Percentiles rank a stretch among this genome's conserved stretches.
These are phyloP conservation scores for Pseudopyrenochaeta lycopersici DNA, from an alignment of 2,329 filamentous ascomycete genomes.

Conservation along the genomic window DNA sequence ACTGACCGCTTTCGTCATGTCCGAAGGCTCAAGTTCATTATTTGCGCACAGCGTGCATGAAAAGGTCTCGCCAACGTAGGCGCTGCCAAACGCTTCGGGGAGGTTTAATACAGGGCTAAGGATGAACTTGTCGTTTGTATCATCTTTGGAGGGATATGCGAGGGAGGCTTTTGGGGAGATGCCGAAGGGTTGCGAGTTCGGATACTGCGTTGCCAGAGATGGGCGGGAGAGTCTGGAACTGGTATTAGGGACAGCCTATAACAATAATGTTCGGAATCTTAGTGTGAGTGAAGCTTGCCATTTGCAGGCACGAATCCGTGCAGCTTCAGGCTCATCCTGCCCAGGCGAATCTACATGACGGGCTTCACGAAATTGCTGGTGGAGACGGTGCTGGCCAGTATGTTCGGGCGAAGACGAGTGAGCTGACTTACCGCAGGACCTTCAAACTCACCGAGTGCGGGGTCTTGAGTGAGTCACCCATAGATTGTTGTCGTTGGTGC, in stretches of 20 bases:
- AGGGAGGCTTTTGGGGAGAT: constrained; percentile 69
- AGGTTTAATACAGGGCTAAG: constrained; percentile 76
- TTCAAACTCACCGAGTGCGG: constrained; percentile 88
- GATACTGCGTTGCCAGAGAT: constrained; percentile 75
- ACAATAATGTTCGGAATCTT: not conserved
- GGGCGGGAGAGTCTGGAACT: constrained; percentile 77
- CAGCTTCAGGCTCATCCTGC: not conserved
- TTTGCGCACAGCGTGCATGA: constrained; percentile 96
- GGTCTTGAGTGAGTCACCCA: constrained; percentile 49
- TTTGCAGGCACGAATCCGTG: not conserved
- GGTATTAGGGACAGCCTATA: constrained; percentile 1
- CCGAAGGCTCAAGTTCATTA: constrained; percentile 70
- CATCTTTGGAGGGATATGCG: constrained; percentile 68
- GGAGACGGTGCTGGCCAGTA: not conserved
- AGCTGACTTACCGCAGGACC: constrained; percentile 74
- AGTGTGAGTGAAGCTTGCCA: not conserved
- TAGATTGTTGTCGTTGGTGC: constrained; percentile 50
- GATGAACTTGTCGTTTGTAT: constrained; percentile 62
- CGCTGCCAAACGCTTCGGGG: constrained; percentile 89
- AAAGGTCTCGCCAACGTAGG: constrained; percentile 95
- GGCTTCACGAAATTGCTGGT: not conserved
- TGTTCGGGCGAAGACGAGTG: not conserved
- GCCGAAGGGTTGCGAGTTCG: constrained; percentile 62
- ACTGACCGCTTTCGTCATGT: constrained; percentile 64
- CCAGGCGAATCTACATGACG: not conserved